Evolutionary conservation across 2,329 filamentous ascomycete genomes (phyloP), one percentile per base, ranked within the genome.

Genomic region (Phialophora tarda): DNA sequence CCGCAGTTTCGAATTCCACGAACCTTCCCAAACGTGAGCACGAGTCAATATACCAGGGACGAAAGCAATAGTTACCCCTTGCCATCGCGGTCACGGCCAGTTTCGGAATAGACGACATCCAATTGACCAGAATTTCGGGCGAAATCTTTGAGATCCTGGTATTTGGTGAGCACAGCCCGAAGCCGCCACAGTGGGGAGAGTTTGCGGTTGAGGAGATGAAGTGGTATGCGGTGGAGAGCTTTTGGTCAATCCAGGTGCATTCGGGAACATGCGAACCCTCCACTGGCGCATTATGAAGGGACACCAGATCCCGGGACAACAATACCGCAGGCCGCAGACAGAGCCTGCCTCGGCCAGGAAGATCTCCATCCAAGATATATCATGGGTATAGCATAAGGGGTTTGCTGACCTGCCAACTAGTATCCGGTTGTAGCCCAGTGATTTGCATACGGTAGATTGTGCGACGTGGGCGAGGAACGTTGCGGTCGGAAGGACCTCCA

Each of bases 81-180:
- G 72, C 93, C 92, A 78, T 96, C 92, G 72, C 90, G 91, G 78
- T 96, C 93, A 75, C 94, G 93, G 74, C 89, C 90, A 68, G 96
- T 96, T 82, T 99, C 95, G 72, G 93, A 97, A 80, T 97, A 99
- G 76, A 99, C 95, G 72, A 99, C 95, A 79, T 98, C 95, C 80
- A 97, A 87, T 62, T 73, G 70, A 80, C 93, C 93, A 79, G 94
- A 96, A 80, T 96, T 92, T 78, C 95, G 93, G 70, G 95, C 95
- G 82, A 99, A 99, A 80, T 99, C 95, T 91, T 99, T 99, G 62
- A 99, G 89, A 82, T 99, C 95, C 95, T 99, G 63, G n/a, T 56
- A 23, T 17, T n/a, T 38, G 63, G 66, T 69, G 63, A 71, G 69
- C 59, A 57, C 21, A 44, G 38, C 44, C 53, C 38, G 14, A 11